phyloP scores from a whole-genome alignment of 768 basidiomycete species.

The Tricholoma furcatifolium region DNA sequence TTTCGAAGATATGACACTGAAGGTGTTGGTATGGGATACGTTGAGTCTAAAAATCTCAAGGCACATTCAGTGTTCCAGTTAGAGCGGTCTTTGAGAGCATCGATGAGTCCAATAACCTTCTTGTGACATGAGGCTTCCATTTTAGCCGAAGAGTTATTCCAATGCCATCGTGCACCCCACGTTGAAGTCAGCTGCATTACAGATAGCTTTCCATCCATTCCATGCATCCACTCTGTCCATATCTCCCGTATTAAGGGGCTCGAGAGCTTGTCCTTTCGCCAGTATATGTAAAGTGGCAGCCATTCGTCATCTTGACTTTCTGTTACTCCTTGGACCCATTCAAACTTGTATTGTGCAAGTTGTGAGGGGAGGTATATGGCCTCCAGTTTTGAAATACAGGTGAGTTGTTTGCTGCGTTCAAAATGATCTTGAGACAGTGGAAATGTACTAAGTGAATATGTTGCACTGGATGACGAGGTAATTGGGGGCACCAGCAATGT shows the following conservation, averaged over 20 bases:
- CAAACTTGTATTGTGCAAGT: conserved; percentile 17
- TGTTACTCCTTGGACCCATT: conserved; percentile 20
- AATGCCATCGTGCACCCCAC: too few species aligned
- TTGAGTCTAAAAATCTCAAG: conserved; percentile 21
- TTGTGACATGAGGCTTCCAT: conserved; percentile 21
- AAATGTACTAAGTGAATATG: conserved; percentile 1
- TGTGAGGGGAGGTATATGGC: not conserved
- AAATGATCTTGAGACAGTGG: not conserved
- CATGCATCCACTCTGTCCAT: conserved; percentile 25
- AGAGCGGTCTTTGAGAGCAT: conserved; percentile 19
- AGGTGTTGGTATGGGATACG: conserved; percentile 22
- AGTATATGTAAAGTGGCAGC: conserved; percentile 25
- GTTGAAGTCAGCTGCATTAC: too few species aligned
- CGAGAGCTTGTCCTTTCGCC: not conserved
- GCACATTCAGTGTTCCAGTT: conserved; percentile 17
- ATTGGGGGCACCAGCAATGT: not conserved
- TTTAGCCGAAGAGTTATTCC: conserved; percentile 19
- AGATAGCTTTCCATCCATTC: too few species aligned
- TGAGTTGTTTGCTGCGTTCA: too few species aligned
- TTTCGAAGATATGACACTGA: conserved; percentile 10
- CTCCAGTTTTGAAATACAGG: conserved; percentile 2
- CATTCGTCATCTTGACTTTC: conserved; percentile 18
- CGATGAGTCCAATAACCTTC: conserved; percentile 22
- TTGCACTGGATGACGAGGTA: not conserved
- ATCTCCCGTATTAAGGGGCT: conserved; percentile 19